Conservation (phyloP, 345 rosid species). For the Aurinia saxatilis region DNA sequence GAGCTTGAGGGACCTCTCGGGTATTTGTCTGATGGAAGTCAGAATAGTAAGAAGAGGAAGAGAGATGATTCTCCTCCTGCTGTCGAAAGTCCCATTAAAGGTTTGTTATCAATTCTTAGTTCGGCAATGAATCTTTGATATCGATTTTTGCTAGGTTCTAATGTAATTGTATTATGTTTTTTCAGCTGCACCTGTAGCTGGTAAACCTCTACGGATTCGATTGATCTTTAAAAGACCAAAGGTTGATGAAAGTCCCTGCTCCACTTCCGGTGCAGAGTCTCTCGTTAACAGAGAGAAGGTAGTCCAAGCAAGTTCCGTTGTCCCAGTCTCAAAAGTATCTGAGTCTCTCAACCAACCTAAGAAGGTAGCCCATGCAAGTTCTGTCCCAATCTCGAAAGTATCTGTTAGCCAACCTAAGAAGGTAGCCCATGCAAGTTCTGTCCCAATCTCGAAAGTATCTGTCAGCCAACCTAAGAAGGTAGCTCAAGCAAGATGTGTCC, state of each 20-base stretch:
- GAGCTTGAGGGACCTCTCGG: constrained; percentile 26
- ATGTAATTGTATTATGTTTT: background rate
- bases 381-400: no score
- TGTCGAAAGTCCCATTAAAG: constrained; percentile 20
- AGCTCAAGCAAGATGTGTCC: no score
- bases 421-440: no score
- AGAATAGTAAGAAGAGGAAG: constrained; percentile 39
- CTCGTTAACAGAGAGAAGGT: background rate
- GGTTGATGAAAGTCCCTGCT: background rate
- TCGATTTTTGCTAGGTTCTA: background rate
- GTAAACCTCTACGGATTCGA: constrained; percentile 42
- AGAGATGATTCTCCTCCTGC: background rate
- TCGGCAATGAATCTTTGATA: no score
- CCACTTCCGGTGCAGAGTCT: constrained; percentile 3
- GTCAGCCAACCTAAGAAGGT: no score
- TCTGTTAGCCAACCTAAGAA: no score
- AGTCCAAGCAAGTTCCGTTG: no score
- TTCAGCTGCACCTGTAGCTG: constrained; percentile 22
- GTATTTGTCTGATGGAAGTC: constrained; percentile 38
- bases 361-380: no score
- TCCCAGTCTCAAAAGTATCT: no score
- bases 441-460: no score
- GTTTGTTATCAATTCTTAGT: constrained; percentile 19
- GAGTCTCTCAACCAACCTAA: no score
- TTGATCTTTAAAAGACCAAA: constrained; percentile 29